Evolutionary conservation across 2,329 filamentous ascomycete genomes (phyloP).

Genomic region (Trichoderma hamatum): DNA sequence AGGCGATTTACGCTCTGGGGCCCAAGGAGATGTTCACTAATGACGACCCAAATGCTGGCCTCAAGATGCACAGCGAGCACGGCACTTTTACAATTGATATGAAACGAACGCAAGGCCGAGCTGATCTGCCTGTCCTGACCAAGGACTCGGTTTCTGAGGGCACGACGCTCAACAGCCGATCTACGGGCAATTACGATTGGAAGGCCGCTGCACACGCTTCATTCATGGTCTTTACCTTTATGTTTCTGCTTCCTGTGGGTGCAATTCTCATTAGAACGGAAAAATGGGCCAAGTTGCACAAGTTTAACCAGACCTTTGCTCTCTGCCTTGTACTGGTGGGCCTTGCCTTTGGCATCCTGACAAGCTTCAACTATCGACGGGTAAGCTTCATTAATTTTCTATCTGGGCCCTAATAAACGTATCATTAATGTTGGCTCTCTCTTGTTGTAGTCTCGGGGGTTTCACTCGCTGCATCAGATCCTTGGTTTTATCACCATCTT

Average conservation of each 20-base stretch:
- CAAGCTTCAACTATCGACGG: slow-evolving; percentile 57
- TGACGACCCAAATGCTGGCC: slow-evolving; percentile 47
- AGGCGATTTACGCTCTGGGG: slow-evolving; percentile 61
- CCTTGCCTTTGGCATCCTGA: slow-evolving; percentile 55
- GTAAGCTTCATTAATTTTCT: slow-evolving; percentile 44
- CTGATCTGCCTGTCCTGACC: slow-evolving; percentile 47
- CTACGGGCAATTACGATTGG: slow-evolving; percentile 42
- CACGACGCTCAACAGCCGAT: slow-evolving; percentile 39
- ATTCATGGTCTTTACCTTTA: slow-evolving; percentile 59
- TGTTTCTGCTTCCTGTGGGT: slow-evolving; percentile 60
- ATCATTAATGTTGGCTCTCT: not conserved
- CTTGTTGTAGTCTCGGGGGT: slow-evolving; percentile 51
- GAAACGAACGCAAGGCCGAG: slow-evolving; percentile 51
- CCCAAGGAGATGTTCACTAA: slow-evolving; percentile 49
- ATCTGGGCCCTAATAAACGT: not conserved
- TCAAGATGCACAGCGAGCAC: slow-evolving; percentile 57
- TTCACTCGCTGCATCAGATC: slow-evolving; percentile 60
- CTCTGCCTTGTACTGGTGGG: slow-evolving; percentile 53
- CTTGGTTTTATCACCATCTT: slow-evolving; percentile 59
- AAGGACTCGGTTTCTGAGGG: slow-evolving; percentile 42
- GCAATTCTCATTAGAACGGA: slow-evolving; percentile 56
- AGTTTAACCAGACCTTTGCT: slow-evolving; percentile 54
- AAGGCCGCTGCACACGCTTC: slow-evolving; percentile 50
- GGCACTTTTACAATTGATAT: slow-evolving; percentile 61
- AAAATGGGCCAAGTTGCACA: slow-evolving; percentile 58